A percentile compares a stretch with the other conserved stretches of the same genome.
Evolutionary conservation across 768 basidiomycete genomes (phyloP).

Genomic region (Boletus huronensis): DNA sequence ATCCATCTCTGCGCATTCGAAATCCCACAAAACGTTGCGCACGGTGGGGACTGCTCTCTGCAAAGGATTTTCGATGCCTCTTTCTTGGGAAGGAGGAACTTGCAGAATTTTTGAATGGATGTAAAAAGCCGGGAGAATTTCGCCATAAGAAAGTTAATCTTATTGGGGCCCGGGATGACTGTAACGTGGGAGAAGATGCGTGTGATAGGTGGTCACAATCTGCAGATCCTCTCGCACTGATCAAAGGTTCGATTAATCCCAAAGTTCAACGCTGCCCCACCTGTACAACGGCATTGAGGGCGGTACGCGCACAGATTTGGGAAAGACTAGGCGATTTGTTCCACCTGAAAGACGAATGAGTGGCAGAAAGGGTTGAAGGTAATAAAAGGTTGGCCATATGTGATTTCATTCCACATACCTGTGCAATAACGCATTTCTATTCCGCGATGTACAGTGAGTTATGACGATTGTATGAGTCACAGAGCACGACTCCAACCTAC

Average conservation of each 20-base stretch:
- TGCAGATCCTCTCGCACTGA: slow-evolving; percentile 5
- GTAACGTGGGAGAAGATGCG: neutral
- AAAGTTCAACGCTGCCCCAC: neutral
- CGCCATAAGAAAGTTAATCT: neutral
- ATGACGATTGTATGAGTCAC: neutral
- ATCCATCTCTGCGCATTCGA: neutral
- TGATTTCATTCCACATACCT: neutral
- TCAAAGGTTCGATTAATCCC: neutral
- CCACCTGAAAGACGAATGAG: slow-evolving; percentile 3
- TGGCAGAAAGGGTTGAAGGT: neutral
- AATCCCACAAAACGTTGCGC: slow-evolving; percentile 16
- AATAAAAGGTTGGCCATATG: neutral
- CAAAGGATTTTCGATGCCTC: slow-evolving; percentile 17
- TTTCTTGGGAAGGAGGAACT: slow-evolving; percentile 11
- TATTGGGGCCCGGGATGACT: neutral
- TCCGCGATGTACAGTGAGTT: neutral
- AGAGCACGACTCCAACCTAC: neutral
- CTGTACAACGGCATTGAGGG: neutral
- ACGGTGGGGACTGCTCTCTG: slow-evolving; percentile 22
- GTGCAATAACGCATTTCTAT: neutral
- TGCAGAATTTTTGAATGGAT: neutral
- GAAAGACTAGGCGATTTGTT: neutral
- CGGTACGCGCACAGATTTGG: slow-evolving; percentile 1
- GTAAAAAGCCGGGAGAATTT: neutral
- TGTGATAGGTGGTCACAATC: neutral